phyloP scores from a whole-genome alignment of 1,139 yeast genomes.

The Spencermartinsiella ligniputridi region DNA sequence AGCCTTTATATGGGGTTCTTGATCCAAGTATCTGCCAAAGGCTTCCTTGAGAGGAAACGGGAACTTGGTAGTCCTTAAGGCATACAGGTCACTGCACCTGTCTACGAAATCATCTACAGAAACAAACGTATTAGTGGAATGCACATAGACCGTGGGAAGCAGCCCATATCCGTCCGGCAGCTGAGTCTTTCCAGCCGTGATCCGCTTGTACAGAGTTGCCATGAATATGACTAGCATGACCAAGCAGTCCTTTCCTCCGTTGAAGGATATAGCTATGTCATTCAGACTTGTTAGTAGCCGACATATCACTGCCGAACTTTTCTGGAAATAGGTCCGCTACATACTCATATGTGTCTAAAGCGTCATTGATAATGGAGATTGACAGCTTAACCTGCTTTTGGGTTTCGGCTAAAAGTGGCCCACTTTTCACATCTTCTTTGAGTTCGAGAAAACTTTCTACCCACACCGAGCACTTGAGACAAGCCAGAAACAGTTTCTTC shows the following conservation, averaged over 20 bases:
- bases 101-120: conserved; percentile 49
- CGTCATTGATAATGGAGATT: conserved; percentile 31
- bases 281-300: conserved; percentile 32
- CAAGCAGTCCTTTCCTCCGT: conserved; percentile 89
- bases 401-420: background rate
- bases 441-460: conserved; percentile 1
- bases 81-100: conserved; percentile 31
- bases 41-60: conserved; percentile 56
- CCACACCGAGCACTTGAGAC: conserved; percentile 1
- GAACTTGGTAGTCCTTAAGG: conserved; percentile 31
- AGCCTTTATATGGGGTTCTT: conserved; percentile 49
- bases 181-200: background rate
- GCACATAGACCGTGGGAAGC: conserved; percentile 58
- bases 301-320: background rate
- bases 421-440: background rate
- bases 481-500: background rate
- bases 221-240: conserved; percentile 70
- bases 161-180: conserved; percentile 23
- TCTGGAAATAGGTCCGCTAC: no score
- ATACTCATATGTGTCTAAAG: conserved; percentile 32
- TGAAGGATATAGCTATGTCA: conserved; percentile 71
- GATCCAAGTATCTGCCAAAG: conserved; percentile 50
- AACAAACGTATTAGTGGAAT: conserved; percentile 61
- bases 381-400: conserved; percentile 33
- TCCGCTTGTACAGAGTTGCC: conserved; percentile 45